Conservation (phyloP, 1,284 basidiomycete species). For the Rhodotorula sp. region DNA sequence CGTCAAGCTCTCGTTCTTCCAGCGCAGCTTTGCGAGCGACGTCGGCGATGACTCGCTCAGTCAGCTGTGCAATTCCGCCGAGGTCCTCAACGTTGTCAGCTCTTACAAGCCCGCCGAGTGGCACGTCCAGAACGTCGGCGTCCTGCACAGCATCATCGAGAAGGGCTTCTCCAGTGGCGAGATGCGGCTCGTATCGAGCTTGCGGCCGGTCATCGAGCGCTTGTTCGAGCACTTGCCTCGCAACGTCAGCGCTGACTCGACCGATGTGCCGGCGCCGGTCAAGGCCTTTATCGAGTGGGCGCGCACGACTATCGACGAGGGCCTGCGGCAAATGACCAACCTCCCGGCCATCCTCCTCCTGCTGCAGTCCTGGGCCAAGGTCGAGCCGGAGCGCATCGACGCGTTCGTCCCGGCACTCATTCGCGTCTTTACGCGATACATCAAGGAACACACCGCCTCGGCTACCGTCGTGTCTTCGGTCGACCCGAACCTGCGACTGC, state of each 20-base stretch:
- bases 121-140: conserved; percentile 70
- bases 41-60: conserved; percentile 67
- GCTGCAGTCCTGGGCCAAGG: conserved; percentile 82
- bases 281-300: conserved; percentile 77
- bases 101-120: conserved; percentile 80
- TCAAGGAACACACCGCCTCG: conserved; percentile 74
- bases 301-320: conserved; percentile 74
- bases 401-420: conserved; percentile 70
- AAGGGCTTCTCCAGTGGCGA: conserved; percentile 67
- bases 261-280: conserved; percentile 69
- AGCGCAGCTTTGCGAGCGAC: conserved; percentile 68
- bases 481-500: conserved; percentile 51
- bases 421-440: conserved; percentile 79
- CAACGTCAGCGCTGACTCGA: conserved; percentile 55
- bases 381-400: conserved; percentile 80
- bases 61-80: conserved; percentile 77
- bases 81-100: conserved; percentile 83
- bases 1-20: conserved; percentile 86
- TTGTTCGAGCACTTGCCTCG: conserved; percentile 76
- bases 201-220: conserved; percentile 81
- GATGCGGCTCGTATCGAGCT: conserved; percentile 67
- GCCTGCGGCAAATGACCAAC: conserved; percentile 68
- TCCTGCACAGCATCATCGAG: conserved; percentile 85
- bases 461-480: conserved; percentile 44
- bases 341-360: conserved; percentile 80